phyloP scores from a whole-genome alignment of 768 basidiomycete species.

The Lentinula sp. region DNA sequence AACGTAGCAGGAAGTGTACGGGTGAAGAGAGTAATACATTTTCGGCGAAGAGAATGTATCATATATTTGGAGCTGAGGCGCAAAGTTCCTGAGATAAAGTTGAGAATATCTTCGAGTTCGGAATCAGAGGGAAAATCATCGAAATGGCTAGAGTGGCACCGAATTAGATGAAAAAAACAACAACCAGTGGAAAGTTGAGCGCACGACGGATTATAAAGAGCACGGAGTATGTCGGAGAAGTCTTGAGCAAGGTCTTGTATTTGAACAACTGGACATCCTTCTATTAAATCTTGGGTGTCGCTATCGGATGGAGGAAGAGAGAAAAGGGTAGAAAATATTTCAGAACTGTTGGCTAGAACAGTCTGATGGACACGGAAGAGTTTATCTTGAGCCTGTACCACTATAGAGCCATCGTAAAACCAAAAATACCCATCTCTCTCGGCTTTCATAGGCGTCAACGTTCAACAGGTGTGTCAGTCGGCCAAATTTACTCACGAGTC shows the following conservation, averaged over 20 bases:
- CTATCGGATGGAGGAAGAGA: constrained; percentile 44
- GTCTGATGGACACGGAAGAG: constrained; percentile 42
- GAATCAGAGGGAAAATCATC: constrained; percentile 25
- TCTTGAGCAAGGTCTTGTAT: constrained; percentile 44
- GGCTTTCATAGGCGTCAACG: neutral
- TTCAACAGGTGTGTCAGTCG: neutral
- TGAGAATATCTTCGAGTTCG: constrained; percentile 38
- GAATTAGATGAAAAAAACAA: neutral
- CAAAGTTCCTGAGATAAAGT: constrained; percentile 45
- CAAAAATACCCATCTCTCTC: constrained; percentile 24
- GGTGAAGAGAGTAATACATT: constrained; percentile 44
- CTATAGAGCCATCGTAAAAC: constrained; percentile 41
- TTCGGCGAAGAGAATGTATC: constrained; percentile 43
- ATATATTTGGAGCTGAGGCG: constrained; percentile 63
- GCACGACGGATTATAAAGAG: constrained; percentile 46
- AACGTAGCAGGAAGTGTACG: constrained; percentile 33
- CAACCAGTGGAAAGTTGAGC: constrained; percentile 2
- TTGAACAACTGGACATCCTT: constrained; percentile 44
- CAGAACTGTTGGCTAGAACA: constrained; percentile 47
- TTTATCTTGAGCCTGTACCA: constrained; percentile 30
- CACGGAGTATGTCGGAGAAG: constrained; percentile 42
- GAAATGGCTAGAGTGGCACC: constrained; percentile 24
- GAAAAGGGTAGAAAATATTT: constrained; percentile 60
- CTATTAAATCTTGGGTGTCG: constrained; percentile 29
- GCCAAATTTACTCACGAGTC: neutral